These are phyloP conservation scores for Danielozyma ontarioensis DNA, from an alignment of 805 yeast species.

Conservation along the genomic window DNA sequence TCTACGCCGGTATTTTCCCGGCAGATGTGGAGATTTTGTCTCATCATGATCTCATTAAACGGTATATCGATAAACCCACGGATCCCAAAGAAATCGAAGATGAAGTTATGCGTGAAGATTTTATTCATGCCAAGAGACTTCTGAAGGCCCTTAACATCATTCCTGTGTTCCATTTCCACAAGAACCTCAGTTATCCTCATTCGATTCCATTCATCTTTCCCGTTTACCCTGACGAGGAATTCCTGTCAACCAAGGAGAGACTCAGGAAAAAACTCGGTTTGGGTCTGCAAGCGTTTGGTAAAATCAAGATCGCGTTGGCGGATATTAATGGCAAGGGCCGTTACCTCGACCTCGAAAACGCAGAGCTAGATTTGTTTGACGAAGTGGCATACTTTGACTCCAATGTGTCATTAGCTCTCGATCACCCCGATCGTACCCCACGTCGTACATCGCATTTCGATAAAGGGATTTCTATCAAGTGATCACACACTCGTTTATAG, in stretches of 20 bases:
- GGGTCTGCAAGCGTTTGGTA: conserved; percentile 75
- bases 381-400: conserved; percentile 34
- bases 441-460: conserved; percentile 31
- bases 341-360: conserved; percentile 46
- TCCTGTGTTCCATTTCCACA: conserved; percentile 73
- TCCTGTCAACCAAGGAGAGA: conserved; percentile 58
- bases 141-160: conserved; percentile 40
- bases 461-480: conserved; percentile 40
- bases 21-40: conserved; percentile 36
- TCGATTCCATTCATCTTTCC: conserved; percentile 83
- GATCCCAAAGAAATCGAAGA: conserved; percentile 19
- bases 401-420: conserved; percentile 64
- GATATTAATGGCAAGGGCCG: conserved; percentile 35
- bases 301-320: conserved; percentile 61
- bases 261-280: conserved; percentile 67
- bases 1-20: conserved; percentile 40
- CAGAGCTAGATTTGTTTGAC: conserved; percentile 51
- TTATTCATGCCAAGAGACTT: conserved; percentile 12
- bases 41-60: conserved; percentile 28
- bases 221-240: conserved; percentile 62
- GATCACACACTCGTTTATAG: conserved; percentile 1
- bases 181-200: conserved; percentile 60
- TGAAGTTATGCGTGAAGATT: conserved; percentile 13
- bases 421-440: conserved; percentile 80
- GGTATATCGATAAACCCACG: conserved; percentile 16